Base-by-base conservation (phyloP, 805 yeast genomes). In the Torulaspora microellipsoides region DNA sequence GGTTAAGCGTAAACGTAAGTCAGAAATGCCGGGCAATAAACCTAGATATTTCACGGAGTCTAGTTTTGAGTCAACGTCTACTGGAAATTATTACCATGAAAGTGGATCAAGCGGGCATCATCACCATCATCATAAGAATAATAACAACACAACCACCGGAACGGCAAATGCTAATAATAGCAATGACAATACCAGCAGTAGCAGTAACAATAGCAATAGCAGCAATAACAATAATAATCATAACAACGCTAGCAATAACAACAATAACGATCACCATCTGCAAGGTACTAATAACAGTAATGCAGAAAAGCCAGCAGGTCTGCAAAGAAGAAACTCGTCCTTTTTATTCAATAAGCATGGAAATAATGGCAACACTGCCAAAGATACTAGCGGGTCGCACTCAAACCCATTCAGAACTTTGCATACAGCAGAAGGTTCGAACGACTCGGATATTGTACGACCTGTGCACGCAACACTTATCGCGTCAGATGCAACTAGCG, bases 21-120 rank as follows among this genome's bases (percentile, higher is more conserved):
- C 55, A 9, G 54, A 53, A 14, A 70, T 73, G 54, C 53, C 59
- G 1, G 80, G 81, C 1, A 40, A 46, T 8, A 70, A 68, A 39
- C 68, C 68, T 8, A 52, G 66, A 39, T 32, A 49, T 15, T 63
- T 59, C 34, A 58, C 62, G 15, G 59, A 56, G 15, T 55, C 54
- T 11, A 60, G 65, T 45, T 60, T 60, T 34, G 52, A 52, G 27
- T 33, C 45, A 12, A 31, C 8, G 13, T 10, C 25, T 17, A 17
- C 20, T 20, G 37, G 34, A 8, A 33, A n/a, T 20, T 30, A 27
- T 14, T 31, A 34, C 5, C 39, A 43, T 23, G 38, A 32, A n/a
- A 37, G 31, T 15, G 46, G 42, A n/a, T 32, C 37, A 28, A 40
- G 31, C 20, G 42, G 36, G 4, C 48, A 45, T 38, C 40, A 42